Conservation (phyloP, 2,329 filamentous ascomycete species). For the Aspergillus intermedius region DNA sequence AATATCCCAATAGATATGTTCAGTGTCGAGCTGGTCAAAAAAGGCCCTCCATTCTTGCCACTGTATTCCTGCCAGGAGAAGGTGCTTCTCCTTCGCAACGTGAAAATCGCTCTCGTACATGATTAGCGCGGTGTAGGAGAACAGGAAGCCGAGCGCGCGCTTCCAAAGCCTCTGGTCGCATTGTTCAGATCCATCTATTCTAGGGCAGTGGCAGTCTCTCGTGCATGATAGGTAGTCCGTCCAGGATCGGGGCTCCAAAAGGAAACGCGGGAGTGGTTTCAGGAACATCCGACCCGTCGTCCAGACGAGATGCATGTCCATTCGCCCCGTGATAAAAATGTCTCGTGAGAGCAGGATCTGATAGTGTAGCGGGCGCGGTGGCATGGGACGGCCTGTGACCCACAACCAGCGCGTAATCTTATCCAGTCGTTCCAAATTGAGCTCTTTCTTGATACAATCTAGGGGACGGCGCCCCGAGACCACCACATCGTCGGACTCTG, state of each 20-base stretch:
- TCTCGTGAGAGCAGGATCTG: slow-evolving; percentile 11
- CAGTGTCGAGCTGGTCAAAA: slow-evolving; percentile 4
- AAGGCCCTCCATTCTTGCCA: slow-evolving; percentile 23
- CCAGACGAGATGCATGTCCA: slow-evolving; percentile 23
- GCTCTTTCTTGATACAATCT: too few species aligned
- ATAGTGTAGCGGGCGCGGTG: slow-evolving; percentile 14
- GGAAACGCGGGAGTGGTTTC: slow-evolving; percentile 22
- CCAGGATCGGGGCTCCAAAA: slow-evolving; percentile 20
- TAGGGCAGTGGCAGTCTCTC: not conserved
- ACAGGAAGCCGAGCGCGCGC: slow-evolving; percentile 30
- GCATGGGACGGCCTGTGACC: not conserved
- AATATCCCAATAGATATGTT: slow-evolving; percentile 13
- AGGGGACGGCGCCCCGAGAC: too few species aligned
- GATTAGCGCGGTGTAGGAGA: slow-evolving; percentile 28
- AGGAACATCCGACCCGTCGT: slow-evolving; percentile 14
- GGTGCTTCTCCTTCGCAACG: slow-evolving; percentile 27
- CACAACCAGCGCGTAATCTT: not conserved
- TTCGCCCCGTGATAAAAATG: slow-evolving; percentile 19
- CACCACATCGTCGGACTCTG: too few species aligned
- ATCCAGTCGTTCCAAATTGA: not conserved
- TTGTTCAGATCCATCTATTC: not conserved
- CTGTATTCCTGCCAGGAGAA: slow-evolving; percentile 25
- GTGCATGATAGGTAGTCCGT: slow-evolving; percentile 5
- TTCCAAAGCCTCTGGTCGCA: not conserved
- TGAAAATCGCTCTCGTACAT: slow-evolving; percentile 27